phyloP scores from a whole-genome alignment of 2,329 filamentous ascomycete genomes.

The Kalmusia sp. region DNA sequence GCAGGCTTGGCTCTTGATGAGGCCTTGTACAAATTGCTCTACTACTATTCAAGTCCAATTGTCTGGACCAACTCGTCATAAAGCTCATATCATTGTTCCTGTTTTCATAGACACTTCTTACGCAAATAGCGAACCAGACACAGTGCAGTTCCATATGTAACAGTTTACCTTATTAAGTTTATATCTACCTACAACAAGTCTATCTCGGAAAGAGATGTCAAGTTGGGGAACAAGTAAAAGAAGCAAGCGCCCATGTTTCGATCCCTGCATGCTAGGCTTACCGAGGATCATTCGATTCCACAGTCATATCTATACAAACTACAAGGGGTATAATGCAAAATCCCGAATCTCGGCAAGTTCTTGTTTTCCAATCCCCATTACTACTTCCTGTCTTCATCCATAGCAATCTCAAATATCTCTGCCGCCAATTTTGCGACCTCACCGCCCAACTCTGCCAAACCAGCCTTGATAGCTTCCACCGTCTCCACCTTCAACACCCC shows the following conservation, averaged over 20 bases:
- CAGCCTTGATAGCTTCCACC: conserved; percentile 63
- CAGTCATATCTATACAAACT: background rate
- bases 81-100: conserved; percentile 25
- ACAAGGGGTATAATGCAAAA: conserved; percentile 1
- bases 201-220: too few species aligned
- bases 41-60: conserved; percentile 11
- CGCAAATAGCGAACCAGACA: conserved; percentile 16
- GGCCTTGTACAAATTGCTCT: background rate
- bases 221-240: too few species aligned
- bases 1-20: conserved; percentile 5
- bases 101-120: conserved; percentile 19
- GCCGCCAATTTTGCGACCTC: conserved; percentile 61
- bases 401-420: conserved; percentile 55
- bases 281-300: too few species aligned
- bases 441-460: conserved; percentile 59
- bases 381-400: conserved; percentile 29
- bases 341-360: background rate
- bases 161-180: too few species aligned
- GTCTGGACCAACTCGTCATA: conserved; percentile 19
- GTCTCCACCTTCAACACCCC: conserved; percentile 64
- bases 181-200: too few species aligned
- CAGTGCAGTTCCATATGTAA: conserved; percentile 15
- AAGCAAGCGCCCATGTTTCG: too few species aligned
- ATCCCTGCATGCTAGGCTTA: too few species aligned
- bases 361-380: background rate